phyloP scores from a whole-genome alignment of 2,329 filamentous ascomycete species.

The Elsinoe batatas region DNA sequence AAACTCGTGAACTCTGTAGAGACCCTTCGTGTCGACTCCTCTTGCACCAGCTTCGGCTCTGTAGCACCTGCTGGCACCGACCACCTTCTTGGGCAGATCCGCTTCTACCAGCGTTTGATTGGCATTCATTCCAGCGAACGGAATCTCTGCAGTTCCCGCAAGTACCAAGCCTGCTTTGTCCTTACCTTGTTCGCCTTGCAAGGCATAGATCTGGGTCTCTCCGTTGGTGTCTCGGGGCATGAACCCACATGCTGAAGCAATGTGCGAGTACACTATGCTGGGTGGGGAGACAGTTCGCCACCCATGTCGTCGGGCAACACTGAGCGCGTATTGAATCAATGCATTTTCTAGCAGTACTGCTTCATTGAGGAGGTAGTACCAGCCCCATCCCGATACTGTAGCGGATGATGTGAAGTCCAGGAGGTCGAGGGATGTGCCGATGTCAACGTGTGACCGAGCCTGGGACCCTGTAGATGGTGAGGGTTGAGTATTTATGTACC shows the following conservation, averaged over 20 bases:
- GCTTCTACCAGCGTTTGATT: conserved; percentile 54
- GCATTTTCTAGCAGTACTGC: conserved; percentile 92
- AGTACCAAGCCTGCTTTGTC: conserved; percentile 63
- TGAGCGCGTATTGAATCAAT: conserved; percentile 74
- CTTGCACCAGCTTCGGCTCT: conserved; percentile 87
- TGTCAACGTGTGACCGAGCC: conserved; percentile 68
- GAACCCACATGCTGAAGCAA: conserved; percentile 85
- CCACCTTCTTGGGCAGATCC: conserved; percentile 65
- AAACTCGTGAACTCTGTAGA: conserved; percentile 97
- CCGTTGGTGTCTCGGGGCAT: conserved; percentile 82
- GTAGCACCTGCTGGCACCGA: conserved; percentile 86
- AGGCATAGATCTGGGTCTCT: conserved; percentile 86
- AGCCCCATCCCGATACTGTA: conserved; percentile 86
- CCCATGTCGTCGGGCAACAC: conserved; percentile 59
- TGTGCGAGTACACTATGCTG: conserved; percentile 82
- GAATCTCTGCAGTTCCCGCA: conserved; percentile 87
- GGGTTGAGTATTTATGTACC: conserved; percentile 68
- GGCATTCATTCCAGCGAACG: conserved; percentile 82
- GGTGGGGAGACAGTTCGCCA: conserved; percentile 79
- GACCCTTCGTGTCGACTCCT: conserved; percentile 81
- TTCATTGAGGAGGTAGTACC: conserved; percentile 92
- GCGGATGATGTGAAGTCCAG: conserved; percentile 79
- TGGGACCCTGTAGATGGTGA: conserved; percentile 31
- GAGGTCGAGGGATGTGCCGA: conserved; percentile 77
- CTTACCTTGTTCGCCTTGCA: conserved; percentile 46